phyloP scores from a whole-genome alignment of 148 eudicot genomes.

The Spergularia bocconei region DNA sequence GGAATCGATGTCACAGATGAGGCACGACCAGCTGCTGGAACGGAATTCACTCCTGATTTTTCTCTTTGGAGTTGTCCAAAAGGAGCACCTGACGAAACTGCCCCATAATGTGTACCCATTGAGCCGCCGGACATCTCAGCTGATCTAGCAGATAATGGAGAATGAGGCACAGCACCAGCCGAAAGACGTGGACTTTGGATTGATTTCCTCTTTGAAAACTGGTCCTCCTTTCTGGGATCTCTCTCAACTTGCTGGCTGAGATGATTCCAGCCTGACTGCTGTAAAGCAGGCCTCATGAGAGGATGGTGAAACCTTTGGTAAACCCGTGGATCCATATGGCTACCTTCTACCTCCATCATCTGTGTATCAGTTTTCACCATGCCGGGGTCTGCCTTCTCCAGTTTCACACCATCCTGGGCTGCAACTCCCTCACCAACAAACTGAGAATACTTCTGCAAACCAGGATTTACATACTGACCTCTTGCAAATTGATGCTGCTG shows the following conservation, averaged over 20 bases:
- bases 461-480: conserved; percentile 50
- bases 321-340: conserved; percentile 47
- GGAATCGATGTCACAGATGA: conserved; percentile 66
- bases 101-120: conserved; percentile 63
- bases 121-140: conserved; percentile 82
- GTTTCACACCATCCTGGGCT: conserved; percentile 51
- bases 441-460: conserved; percentile 67
- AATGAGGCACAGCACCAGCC: conserved; percentile 69
- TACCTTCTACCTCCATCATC: conserved; percentile 50
- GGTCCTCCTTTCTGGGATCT: conserved; percentile 71
- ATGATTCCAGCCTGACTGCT: conserved; percentile 60
- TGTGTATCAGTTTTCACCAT: conserved; percentile 44
- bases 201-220: conserved; percentile 52
- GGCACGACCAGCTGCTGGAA: conserved; percentile 55
- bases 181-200: conserved; percentile 84
- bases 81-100: conserved; percentile 52
- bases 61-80: conserved; percentile 66
- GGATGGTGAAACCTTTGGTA: conserved; percentile 62
- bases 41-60: conserved; percentile 51
- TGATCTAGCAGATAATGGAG: conserved; percentile 70
- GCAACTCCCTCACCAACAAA: conserved; percentile 60
- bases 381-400: conserved; percentile 52
- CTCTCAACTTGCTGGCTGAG: conserved; percentile 56
- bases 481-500: conserved; percentile 59
- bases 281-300: conserved; percentile 49